These are phyloP conservation scores for Boletus albobrunnescens DNA, from an alignment of 1,284 basidiomycete genomes.

Conservation along the genomic window DNA sequence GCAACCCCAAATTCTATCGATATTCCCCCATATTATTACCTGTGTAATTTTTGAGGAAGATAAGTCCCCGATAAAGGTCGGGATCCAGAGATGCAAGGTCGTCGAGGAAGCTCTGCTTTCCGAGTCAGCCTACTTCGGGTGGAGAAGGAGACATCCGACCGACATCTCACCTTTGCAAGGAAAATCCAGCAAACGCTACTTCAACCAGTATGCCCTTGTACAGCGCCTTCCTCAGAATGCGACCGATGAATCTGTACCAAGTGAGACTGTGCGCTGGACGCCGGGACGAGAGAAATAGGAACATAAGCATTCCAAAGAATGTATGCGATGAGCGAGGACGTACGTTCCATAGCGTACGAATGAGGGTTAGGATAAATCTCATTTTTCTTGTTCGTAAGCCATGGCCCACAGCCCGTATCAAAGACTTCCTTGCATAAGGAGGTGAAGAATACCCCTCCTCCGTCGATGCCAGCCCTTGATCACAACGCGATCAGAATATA, in stretches of 20 bases:
- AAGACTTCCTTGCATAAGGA: conserved; percentile 90
- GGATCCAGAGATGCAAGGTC: conserved; percentile 89
- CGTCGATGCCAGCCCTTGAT: conserved; percentile 83
- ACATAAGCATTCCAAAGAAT: conserved; percentile 2
- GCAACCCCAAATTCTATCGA: conserved; percentile 80
- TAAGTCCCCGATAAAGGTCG: conserved; percentile 88
- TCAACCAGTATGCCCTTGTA: conserved; percentile 98
- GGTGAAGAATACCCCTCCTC: conserved; percentile 94
- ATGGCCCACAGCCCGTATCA: conserved; percentile 90
- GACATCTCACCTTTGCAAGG: conserved; percentile 67
- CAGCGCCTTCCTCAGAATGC: conserved; percentile 91
- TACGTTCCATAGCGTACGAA: conserved; percentile 80
- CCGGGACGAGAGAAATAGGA: background rate
- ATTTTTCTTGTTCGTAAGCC: conserved; percentile 86
- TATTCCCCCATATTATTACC: conserved; percentile 76
- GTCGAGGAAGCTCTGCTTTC: conserved; percentile 83
- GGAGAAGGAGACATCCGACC: background rate
- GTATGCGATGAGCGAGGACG: conserved; percentile 28
- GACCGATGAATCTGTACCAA: conserved; percentile 95
- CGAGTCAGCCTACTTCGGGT: conserved; percentile 39
- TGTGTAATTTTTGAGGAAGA: conserved; percentile 90
- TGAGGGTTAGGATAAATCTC: conserved; percentile 95
- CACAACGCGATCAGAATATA: conserved; percentile 6
- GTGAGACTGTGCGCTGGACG: conserved; percentile 70
- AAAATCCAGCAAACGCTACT: conserved; percentile 96